Conservation (phyloP, 2,329 filamentous ascomycete genomes). For the Pyrenochaeta sp. region DNA sequence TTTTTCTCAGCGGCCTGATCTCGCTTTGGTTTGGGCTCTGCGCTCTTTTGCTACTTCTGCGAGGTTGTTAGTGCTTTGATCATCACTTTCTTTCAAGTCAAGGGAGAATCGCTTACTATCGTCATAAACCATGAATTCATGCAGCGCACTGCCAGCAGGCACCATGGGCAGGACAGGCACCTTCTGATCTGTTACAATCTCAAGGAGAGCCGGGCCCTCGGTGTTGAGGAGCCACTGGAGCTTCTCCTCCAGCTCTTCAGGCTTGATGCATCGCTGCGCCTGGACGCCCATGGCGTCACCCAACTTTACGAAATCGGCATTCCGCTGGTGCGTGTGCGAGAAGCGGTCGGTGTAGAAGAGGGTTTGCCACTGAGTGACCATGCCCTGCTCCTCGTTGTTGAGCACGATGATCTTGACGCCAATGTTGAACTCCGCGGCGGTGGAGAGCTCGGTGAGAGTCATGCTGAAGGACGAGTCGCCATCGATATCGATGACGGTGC, state of each 20-base stretch:
- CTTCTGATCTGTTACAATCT: constrained; percentile 89
- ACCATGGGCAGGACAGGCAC: constrained; percentile 98
- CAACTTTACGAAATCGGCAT: constrained; percentile 95
- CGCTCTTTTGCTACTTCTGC: constrained; percentile 35
- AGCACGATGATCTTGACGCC: constrained; percentile 93
- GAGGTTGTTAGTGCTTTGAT: constrained; percentile 9
- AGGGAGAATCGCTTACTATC: no score
- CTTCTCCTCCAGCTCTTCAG: constrained; percentile 78
- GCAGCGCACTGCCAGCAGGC: constrained; percentile 82
- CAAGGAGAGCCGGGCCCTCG: constrained; percentile 90
- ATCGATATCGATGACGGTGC: constrained; percentile 93
- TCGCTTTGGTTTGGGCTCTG: constrained; percentile 40
- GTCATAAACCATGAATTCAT: constrained; percentile 93
- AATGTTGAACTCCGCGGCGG: constrained; percentile 94
- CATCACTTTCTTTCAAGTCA: no score
- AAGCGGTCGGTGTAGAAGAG: constrained; percentile 96
- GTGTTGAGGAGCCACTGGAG: constrained; percentile 85
- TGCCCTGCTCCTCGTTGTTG: constrained; percentile 98
- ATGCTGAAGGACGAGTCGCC: constrained; percentile 99
- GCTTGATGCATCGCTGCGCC: constrained; percentile 74
- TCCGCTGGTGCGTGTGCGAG: constrained; percentile 90
- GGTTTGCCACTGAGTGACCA: constrained; percentile 99
- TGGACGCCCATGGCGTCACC: constrained; percentile 90
- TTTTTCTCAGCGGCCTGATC: constrained; percentile 36
- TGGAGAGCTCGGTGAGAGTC: constrained; percentile 95